Conservation (phyloP, 352 stramenopile species). For the Pythium biforme region DNA sequence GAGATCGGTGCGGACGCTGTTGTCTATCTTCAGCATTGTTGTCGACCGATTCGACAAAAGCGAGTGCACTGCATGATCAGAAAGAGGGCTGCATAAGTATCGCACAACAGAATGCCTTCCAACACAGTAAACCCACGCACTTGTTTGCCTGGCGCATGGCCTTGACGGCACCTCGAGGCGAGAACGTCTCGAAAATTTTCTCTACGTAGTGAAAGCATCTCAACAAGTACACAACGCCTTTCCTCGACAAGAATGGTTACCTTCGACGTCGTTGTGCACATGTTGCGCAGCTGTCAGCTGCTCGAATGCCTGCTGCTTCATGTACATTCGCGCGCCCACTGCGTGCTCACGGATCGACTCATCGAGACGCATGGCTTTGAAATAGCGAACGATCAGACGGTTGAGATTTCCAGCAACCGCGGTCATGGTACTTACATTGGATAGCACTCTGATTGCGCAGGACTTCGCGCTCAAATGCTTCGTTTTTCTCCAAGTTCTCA, state of each 20-base stretch:
- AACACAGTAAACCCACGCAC: slow-evolving; percentile 23
- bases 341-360: slow-evolving; percentile 70
- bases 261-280: slow-evolving; percentile 40
- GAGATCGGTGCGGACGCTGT: slow-evolving; percentile 4
- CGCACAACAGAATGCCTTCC: neutral
- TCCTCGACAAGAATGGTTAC: no score
- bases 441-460: slow-evolving; percentile 49
- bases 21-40: slow-evolving; percentile 17
- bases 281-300: slow-evolving; percentile 36
- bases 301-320: slow-evolving; percentile 47
- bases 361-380: slow-evolving; percentile 47
- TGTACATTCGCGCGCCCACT: slow-evolving; percentile 45
- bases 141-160: slow-evolving; percentile 44
- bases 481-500: slow-evolving; percentile 75
- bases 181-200: slow-evolving; percentile 63
- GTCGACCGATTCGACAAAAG: slow-evolving; percentile 4
- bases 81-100: neutral
- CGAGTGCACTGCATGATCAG: slow-evolving; percentile 15
- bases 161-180: slow-evolving; percentile 40
- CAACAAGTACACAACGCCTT: neutral
- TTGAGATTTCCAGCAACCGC: no score
- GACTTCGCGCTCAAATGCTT: slow-evolving; percentile 62
- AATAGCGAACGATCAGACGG: neutral
- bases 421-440: slow-evolving; percentile 39
- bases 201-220: slow-evolving; percentile 29